Evolutionary conservation across 2,329 filamentous ascomycete species (phyloP).

Genomic region (Xylaria sp.): DNA sequence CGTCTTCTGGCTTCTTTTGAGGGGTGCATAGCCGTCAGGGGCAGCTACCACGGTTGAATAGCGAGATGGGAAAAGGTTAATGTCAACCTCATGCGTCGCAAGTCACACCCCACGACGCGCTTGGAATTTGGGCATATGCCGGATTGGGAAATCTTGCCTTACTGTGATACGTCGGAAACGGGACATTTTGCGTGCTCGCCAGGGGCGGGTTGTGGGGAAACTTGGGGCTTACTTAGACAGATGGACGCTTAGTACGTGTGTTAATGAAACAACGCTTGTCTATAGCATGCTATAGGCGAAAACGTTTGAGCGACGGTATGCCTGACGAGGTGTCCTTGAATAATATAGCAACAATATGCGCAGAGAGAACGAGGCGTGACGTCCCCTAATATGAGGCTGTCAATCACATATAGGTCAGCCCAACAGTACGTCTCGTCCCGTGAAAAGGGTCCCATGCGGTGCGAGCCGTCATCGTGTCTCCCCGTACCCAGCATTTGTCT

Average conservation of each 20-base stretch:
- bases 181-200: conserved; percentile 12
- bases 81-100: conserved; percentile 15
- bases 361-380: conserved; percentile 1
- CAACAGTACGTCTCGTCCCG: conserved; percentile 34
- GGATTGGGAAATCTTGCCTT: conserved; percentile 14
- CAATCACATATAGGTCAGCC: conserved; percentile 26
- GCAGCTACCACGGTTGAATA: neutral
- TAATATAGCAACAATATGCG: neutral
- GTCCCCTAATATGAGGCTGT: neutral
- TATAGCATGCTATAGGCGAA: conserved; percentile 7
- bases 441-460: conserved; percentile 45
- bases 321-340: conserved; percentile 1
- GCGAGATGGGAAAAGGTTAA: conserved; percentile 11
- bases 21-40: conserved; percentile 14
- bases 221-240: conserved; percentile 3
- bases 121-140: conserved; percentile 16
- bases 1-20: neutral
- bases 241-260: neutral
- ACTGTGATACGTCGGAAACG: neutral
- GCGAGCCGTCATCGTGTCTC: conserved; percentile 34
- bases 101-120: conserved; percentile 1
- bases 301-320: conserved; percentile 6
- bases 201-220: conserved; percentile 28
- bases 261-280: conserved; percentile 21
- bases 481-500: conserved; percentile 23